A percentile compares a stretch with the other conserved stretches of the same genome.
Conservation (phyloP, 305 asterid species). For the Fraxinus albicans region DNA sequence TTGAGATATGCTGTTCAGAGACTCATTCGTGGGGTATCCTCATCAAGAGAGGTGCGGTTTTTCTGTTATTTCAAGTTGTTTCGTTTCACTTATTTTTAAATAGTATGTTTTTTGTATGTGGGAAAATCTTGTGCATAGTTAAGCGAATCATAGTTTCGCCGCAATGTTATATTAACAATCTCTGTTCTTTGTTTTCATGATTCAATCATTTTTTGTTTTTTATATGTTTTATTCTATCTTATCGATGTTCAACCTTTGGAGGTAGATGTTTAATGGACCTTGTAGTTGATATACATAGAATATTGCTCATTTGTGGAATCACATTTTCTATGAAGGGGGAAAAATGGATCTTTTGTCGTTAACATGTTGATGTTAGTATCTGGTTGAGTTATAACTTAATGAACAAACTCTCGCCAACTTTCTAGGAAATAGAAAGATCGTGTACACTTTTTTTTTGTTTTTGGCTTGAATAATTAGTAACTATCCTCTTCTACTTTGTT, state of each 20-base stretch:
- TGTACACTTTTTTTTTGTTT: background rate
- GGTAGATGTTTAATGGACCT: background rate
- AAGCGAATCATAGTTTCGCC: background rate
- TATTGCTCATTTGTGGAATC: background rate
- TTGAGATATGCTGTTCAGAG: constrained; percentile 90
- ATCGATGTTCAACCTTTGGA: background rate
- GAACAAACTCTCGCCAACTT: background rate
- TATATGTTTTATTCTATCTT: background rate
- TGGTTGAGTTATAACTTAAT: background rate
- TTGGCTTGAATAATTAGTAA: background rate
- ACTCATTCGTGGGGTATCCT: constrained; percentile 92
- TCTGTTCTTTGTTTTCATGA: background rate
- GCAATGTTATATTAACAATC: background rate
- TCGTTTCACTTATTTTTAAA: background rate
- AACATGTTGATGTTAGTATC: background rate
- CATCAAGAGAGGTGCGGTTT: constrained; percentile 82
- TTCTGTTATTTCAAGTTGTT: constrained; percentile 3
- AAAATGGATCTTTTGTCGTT: background rate
- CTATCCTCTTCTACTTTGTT: background rate
- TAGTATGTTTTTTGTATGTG: background rate
- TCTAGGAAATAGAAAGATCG: background rate
- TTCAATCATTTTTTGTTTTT: background rate
- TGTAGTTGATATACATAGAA: background rate
- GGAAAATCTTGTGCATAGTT: background rate
- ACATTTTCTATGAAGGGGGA: background rate